Conservation (phyloP, 1,139 yeast genomes). For the Saccharomycopsis hybrid region DNA sequence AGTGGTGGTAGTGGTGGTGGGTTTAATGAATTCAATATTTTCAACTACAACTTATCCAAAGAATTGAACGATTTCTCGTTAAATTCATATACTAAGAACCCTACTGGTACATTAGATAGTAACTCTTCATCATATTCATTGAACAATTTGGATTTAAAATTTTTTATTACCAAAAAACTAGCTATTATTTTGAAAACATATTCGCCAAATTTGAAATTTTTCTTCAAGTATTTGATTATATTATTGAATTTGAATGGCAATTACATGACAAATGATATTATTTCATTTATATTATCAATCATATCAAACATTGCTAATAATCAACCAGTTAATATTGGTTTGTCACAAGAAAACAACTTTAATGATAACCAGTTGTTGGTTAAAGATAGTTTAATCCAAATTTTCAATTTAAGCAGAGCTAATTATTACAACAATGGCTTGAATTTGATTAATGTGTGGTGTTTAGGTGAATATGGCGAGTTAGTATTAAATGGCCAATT, state of each 20-base stretch:
- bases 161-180: conserved; percentile 64
- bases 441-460: conserved; percentile 71
- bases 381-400: conserved; percentile 33
- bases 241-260: conserved; percentile 73
- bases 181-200: conserved; percentile 62
- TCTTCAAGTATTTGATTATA: conserved; percentile 71
- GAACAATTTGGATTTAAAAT: conserved; percentile 54
- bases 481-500: conserved; percentile 39
- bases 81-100: conserved; percentile 8
- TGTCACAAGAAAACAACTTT: neutral
- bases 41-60: conserved; percentile 18
- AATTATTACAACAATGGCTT: conserved; percentile 65
- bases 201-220: conserved; percentile 49
- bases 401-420: conserved; percentile 45
- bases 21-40: conserved; percentile 20
- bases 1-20: neutral
- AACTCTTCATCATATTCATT: conserved; percentile 24
- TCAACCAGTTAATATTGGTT: conserved; percentile 18
- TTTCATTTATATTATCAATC: conserved; percentile 36
- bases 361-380: conserved; percentile 15
- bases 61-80: conserved; percentile 19
- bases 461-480: conserved; percentile 87
- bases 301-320: conserved; percentile 20
- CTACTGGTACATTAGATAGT: conserved; percentile 1
- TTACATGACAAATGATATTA: conserved; percentile 61